Conservation (phyloP, 768 basidiomycete genomes). For the Boletus rufocinnamomeus region DNA sequence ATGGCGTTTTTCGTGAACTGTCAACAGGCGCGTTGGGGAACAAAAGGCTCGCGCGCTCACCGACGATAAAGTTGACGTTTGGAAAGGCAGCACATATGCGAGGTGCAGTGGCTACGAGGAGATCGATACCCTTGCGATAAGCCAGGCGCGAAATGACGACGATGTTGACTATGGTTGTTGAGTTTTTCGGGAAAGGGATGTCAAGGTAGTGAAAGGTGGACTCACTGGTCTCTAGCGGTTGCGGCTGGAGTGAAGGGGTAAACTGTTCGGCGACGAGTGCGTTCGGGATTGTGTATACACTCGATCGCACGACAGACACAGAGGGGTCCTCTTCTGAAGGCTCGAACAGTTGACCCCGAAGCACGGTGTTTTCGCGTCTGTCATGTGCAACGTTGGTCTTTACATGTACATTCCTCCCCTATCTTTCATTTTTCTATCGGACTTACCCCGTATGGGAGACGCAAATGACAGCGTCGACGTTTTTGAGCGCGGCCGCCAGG, state of each 20-base stretch:
- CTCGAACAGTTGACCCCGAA: constrained; percentile 79
- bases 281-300: constrained; percentile 93
- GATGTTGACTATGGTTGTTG: constrained; percentile 68
- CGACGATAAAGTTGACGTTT: constrained; percentile 86
- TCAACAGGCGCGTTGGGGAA: neutral
- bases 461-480: constrained; percentile 93
- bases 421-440: no score
- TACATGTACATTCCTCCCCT: neutral
- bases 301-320: constrained; percentile 48
- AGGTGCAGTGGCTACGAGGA: constrained; percentile 90
- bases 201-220: neutral
- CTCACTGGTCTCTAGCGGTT: constrained; percentile 57
- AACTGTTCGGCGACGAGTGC: constrained; percentile 88
- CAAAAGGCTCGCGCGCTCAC: constrained; percentile 36
- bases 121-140: constrained; percentile 95
- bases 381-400: neutral
- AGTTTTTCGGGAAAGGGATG: neutral
- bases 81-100: constrained; percentile 84
- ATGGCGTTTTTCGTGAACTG: neutral
- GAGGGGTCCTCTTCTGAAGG: constrained; percentile 44
- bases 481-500: constrained; percentile 78
- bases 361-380: constrained; percentile 96
- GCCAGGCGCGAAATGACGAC: constrained; percentile 88
- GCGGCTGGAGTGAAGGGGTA: constrained; percentile 53
- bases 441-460: constrained; percentile 94